phyloP scores from a whole-genome alignment of 208 protist genomes.

The Crithidia expoeki region DNA sequence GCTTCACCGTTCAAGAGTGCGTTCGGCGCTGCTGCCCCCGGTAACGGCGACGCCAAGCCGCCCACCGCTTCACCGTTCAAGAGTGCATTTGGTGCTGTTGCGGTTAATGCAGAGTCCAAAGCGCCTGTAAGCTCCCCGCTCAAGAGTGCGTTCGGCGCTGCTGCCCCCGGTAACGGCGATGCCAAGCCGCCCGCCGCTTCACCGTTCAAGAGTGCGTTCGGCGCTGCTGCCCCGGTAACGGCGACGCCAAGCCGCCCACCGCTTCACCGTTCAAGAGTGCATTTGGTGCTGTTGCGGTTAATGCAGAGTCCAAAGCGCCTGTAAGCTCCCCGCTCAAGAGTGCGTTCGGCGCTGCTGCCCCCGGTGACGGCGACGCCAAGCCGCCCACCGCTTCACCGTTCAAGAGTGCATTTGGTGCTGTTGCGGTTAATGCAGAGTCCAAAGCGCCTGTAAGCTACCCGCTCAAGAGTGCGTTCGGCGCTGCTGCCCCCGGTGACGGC shows the following conservation, averaged over 20 bases:
- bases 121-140: conserved; percentile 11
- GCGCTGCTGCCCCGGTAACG: not conserved
- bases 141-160: conserved; percentile 18
- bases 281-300: no score
- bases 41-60: not conserved
- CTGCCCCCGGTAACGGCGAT: not conserved
- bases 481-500: not conserved
- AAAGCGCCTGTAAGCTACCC: not conserved
- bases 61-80: no score
- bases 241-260: conserved; percentile 8
- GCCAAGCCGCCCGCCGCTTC: not conserved
- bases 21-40: conserved; percentile 4
- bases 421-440: no score
- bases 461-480: not conserved
- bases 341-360: not conserved
- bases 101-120: no score
- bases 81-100: no score
- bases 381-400: not conserved
- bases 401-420: no score
- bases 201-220: not conserved
- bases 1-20: conserved; percentile 21
- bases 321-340: not conserved
- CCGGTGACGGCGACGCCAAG: not conserved
- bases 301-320: no score
- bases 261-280: no score